These are phyloP conservation scores for Polyplosphaeria fusca DNA, from an alignment of 495 filamentous ascomycete species.

Conservation along the genomic window DNA sequence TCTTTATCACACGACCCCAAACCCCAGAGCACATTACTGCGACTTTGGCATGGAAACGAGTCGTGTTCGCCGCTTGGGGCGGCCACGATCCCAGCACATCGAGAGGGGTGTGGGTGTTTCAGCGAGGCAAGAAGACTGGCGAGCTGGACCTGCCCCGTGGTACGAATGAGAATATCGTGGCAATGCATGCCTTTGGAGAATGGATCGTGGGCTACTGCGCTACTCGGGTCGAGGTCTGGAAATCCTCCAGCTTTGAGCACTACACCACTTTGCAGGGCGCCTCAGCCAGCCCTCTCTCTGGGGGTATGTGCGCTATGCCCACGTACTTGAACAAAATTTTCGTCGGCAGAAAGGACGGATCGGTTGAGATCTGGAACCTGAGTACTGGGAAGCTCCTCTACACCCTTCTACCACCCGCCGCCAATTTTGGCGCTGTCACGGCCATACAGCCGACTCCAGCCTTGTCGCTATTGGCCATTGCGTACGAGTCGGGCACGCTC, in stretches of 20 bases:
- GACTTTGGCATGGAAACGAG: slow-evolving; percentile 82
- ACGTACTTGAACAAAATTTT: slow-evolving; percentile 96
- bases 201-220: slow-evolving; percentile 83
- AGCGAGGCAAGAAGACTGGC: slow-evolving; percentile 81
- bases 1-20: slow-evolving; percentile 87
- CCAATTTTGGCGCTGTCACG: slow-evolving; percentile 69
- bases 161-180: slow-evolving; percentile 64
- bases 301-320: slow-evolving; percentile 75
- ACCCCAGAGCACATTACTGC: slow-evolving; percentile 84
- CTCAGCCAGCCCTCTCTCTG: slow-evolving; percentile 56
- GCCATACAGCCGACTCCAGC: slow-evolving; percentile 78
- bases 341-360: slow-evolving; percentile 79
- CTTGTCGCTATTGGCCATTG: slow-evolving; percentile 81
- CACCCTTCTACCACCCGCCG: slow-evolving; percentile 67
- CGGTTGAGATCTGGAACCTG: slow-evolving; percentile 95
- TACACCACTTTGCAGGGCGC: slow-evolving; percentile 69
- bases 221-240: slow-evolving; percentile 83
- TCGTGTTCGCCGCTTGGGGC: slow-evolving; percentile 82
- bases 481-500: slow-evolving; percentile 73
- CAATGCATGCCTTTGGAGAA: slow-evolving; percentile 78
- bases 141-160: slow-evolving; percentile 64
- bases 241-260: slow-evolving; percentile 74
- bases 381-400: slow-evolving; percentile 86
- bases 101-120: slow-evolving; percentile 87
- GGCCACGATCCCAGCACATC: slow-evolving; percentile 47